Percentiles rank a stretch among this genome's conserved stretches.
These are phyloP conservation scores for Hypoxylon sp. DNA, from an alignment of 2,329 filamentous ascomycete species.

Conservation along the genomic window DNA sequence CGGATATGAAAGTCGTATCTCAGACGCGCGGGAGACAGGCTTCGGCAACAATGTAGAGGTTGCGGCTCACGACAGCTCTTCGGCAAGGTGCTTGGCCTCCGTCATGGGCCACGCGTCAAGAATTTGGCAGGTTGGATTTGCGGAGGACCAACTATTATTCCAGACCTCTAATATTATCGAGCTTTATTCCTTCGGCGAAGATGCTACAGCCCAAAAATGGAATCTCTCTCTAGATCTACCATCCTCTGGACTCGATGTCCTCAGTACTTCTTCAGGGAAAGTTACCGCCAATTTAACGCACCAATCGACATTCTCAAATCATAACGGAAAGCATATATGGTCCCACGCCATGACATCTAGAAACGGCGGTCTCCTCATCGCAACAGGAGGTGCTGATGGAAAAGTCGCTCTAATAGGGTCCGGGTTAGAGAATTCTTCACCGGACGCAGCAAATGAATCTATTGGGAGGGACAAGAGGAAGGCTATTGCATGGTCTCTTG, in stretches of 20 bases:
- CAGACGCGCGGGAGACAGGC: slow-evolving; percentile 70
- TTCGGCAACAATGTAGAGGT: slow-evolving; percentile 65
- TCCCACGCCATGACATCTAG: slow-evolving; percentile 66
- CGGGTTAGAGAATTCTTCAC: slow-evolving; percentile 5
- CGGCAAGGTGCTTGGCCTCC: slow-evolving; percentile 70
- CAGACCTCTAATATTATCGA: slow-evolving; percentile 56
- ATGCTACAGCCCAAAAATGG: slow-evolving; percentile 84
- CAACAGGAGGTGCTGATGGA: slow-evolving; percentile 90
- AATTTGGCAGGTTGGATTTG: slow-evolving; percentile 88
- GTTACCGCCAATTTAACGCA: slow-evolving; percentile 62
- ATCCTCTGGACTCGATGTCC: slow-evolving; percentile 13
- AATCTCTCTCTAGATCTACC: slow-evolving; percentile 61
- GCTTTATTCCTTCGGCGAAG: slow-evolving; percentile 87
- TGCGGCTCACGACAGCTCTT: slow-evolving; percentile 50
- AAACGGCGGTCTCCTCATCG: slow-evolving; percentile 62
- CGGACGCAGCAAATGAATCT: neutral
- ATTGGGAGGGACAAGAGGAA: slow-evolving; percentile 26
- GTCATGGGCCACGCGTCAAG: slow-evolving; percentile 90
- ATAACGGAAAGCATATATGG: slow-evolving; percentile 94
- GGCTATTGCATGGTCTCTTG: slow-evolving; percentile 42
- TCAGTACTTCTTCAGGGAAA: neutral
- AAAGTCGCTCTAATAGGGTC: slow-evolving; percentile 67
- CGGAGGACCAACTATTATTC: slow-evolving; percentile 52
- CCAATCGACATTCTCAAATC: slow-evolving; percentile 71
- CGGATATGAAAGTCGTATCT: slow-evolving; percentile 48